phyloP scores from a whole-genome alignment of 176 grass and related monocot species.

The Cocos nucifera region DNA sequence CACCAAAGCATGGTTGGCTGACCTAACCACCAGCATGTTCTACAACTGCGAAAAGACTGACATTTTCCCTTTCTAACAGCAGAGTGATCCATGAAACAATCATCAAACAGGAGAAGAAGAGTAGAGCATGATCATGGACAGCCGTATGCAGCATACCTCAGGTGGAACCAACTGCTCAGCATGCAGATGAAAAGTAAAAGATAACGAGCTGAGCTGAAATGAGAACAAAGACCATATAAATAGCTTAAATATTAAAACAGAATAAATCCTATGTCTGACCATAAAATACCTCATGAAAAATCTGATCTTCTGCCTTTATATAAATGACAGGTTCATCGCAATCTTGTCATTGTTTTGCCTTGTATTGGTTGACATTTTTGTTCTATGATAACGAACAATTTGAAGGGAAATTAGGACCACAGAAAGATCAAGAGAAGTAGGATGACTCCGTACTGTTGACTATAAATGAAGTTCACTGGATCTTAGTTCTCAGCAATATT shows the following conservation, averaged over 20 bases:
- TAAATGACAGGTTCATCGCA: slow-evolving; percentile 56
- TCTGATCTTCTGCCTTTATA: slow-evolving; percentile 73
- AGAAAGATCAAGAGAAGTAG: neutral
- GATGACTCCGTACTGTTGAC: neutral
- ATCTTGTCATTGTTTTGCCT: slow-evolving; percentile 31
- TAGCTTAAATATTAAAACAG: neutral
- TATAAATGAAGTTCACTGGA: too few relatives aligned
- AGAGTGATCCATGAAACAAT: too few relatives aligned
- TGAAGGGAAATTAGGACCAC: slow-evolving; percentile 3
- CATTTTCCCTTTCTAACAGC: too few relatives aligned
- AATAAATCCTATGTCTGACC: too few relatives aligned
- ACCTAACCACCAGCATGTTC: too few relatives aligned
- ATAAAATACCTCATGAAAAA: slow-evolving; percentile 62
- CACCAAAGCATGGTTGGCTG: too few relatives aligned
- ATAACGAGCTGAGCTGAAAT: slow-evolving; percentile 67
- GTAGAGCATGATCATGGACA: too few relatives aligned
- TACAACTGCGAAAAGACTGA: too few relatives aligned
- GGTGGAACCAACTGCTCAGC: slow-evolving; percentile 42
- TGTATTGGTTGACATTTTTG: slow-evolving; percentile 31
- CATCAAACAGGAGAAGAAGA: too few relatives aligned
- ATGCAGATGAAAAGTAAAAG: slow-evolving; percentile 58
- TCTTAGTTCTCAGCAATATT: too few relatives aligned
- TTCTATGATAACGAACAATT: slow-evolving; percentile 10
- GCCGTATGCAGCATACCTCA: slow-evolving; percentile 42
- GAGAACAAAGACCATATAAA: slow-evolving; percentile 25